phyloP scores from a whole-genome alignment of 208 protist genomes.

The Acanthamoeba comandoni region DNA sequence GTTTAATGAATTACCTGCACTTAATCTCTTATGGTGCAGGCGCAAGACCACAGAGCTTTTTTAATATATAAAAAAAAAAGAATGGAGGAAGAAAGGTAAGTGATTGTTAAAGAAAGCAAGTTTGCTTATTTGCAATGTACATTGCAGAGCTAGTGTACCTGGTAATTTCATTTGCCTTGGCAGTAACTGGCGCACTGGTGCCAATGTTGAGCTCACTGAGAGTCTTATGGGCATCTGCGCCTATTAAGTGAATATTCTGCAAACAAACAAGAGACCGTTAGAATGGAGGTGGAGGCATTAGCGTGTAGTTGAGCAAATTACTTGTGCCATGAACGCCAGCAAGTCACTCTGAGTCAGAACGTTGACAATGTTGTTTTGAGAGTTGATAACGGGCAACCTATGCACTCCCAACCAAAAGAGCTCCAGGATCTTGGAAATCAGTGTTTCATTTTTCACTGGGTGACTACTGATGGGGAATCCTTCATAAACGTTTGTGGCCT shows the following conservation, averaged over 20 bases:
- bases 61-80: too few relatives aligned
- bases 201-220: slow-evolving; percentile 40
- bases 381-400: slow-evolving; percentile 45
- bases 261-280: not conserved
- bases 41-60: slow-evolving; percentile 25
- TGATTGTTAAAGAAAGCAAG: too few relatives aligned
- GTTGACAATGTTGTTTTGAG: slow-evolving; percentile 71
- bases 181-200: not conserved
- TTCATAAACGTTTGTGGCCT: slow-evolving; percentile 51
- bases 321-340: slow-evolving; percentile 45
- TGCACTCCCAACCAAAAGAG: slow-evolving; percentile 61
- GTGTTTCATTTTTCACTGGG: slow-evolving; percentile 55
- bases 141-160: not conserved
- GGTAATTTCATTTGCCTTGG: not conserved
- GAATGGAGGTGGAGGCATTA: too few relatives aligned
- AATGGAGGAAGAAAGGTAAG: too few relatives aligned
- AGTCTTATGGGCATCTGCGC: slow-evolving; percentile 11
- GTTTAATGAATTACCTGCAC: not conserved
- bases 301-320: not conserved
- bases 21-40: slow-evolving; percentile 56
- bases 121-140: too few relatives aligned
- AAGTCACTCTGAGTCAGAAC: slow-evolving; percentile 54
- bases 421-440: slow-evolving; percentile 58
- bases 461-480: slow-evolving; percentile 36
- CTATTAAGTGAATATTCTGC: slow-evolving; percentile 70